These are phyloP conservation scores for Breviolum minutum DNA, from an alignment of 73 alveolate genomes.

Conservation along the genomic window DNA sequence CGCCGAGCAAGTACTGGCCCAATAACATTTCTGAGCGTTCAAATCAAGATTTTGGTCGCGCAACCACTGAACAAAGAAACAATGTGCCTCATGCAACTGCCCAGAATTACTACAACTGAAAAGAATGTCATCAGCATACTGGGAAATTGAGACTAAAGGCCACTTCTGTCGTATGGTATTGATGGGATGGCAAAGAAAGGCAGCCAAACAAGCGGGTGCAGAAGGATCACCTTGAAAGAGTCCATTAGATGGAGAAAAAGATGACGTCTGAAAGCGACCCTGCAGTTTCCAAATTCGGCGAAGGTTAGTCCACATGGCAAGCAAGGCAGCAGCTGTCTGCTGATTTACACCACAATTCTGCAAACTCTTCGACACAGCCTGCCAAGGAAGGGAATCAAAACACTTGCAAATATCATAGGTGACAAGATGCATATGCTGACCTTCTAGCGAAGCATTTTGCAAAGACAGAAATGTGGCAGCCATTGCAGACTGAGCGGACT, in stretches of 20 bases:
- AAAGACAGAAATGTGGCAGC: not conserved
- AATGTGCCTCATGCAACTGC: not conserved
- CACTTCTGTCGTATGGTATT: not conserved
- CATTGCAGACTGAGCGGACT: conserved; percentile 33
- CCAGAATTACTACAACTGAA: not conserved
- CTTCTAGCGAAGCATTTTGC: not conserved
- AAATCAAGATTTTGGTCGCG: not conserved
- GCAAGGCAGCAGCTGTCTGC: not conserved
- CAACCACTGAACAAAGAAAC: not conserved
- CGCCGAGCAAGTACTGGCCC: not conserved
- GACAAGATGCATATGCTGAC: not conserved
- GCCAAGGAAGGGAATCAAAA: conserved; percentile 28
- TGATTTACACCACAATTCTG: not conserved
- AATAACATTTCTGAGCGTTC: not conserved
- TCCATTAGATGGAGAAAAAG: not conserved
- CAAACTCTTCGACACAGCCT: not conserved
- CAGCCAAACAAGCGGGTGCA: conserved; percentile 21
- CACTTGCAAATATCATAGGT: not conserved
- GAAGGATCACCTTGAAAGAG: conserved; percentile 31
- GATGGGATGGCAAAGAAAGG: not conserved
- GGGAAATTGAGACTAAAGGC: conserved; percentile 36
- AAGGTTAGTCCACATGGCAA: not conserved
- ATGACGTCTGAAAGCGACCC: not conserved
- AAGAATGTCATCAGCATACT: conserved; percentile 27
- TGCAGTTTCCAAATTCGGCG: conserved; percentile 29